These are phyloP conservation scores for Suhomyces pyralidae DNA, from an alignment of 805 yeast genomes.

Conservation along the genomic window DNA sequence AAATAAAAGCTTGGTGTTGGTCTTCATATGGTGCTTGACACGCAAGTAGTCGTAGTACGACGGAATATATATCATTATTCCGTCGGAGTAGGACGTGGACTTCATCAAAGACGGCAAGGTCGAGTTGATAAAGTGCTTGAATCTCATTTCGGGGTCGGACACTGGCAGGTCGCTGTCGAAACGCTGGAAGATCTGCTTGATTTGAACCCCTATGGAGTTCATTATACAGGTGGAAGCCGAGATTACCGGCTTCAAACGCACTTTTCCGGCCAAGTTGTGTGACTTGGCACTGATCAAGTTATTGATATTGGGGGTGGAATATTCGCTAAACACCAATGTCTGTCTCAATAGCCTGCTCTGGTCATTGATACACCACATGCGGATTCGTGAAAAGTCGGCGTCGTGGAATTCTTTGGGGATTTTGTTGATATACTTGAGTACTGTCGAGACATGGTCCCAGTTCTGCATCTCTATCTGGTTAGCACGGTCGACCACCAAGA, in stretches of 20 bases:
- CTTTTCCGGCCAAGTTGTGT: slow-evolving; percentile 56
- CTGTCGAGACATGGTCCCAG: slow-evolving; percentile 76
- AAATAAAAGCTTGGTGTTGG: slow-evolving; percentile 61
- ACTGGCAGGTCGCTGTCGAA: slow-evolving; percentile 55
- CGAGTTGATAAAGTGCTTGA: slow-evolving; percentile 73
- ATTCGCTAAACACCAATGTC: slow-evolving; percentile 71
- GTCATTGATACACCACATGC: slow-evolving; percentile 91
- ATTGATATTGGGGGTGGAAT: slow-evolving; percentile 77
- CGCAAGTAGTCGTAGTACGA: slow-evolving; percentile 84
- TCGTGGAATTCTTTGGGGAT: slow-evolving; percentile 75
- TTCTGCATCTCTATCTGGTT: slow-evolving; percentile 89
- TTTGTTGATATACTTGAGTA: slow-evolving; percentile 63
- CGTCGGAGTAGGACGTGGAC: slow-evolving; percentile 62
- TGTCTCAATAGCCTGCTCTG: slow-evolving; percentile 73
- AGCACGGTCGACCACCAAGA: slow-evolving; percentile 75
- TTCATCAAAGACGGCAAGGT: slow-evolving; percentile 68
- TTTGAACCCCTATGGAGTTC: slow-evolving; percentile 59
- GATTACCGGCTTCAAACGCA: slow-evolving; percentile 50
- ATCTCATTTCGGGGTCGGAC: slow-evolving; percentile 78
- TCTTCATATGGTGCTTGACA: slow-evolving; percentile 64
- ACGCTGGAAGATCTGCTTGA: slow-evolving; percentile 70
- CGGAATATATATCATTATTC: slow-evolving; percentile 78
- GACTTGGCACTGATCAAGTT: slow-evolving; percentile 49
- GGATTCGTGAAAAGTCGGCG: slow-evolving; percentile 86
- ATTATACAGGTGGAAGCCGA: slow-evolving; percentile 52